Base-by-base conservation (phyloP, 176 grass and related monocot genomes). In the Oryza glumipatula region DNA sequence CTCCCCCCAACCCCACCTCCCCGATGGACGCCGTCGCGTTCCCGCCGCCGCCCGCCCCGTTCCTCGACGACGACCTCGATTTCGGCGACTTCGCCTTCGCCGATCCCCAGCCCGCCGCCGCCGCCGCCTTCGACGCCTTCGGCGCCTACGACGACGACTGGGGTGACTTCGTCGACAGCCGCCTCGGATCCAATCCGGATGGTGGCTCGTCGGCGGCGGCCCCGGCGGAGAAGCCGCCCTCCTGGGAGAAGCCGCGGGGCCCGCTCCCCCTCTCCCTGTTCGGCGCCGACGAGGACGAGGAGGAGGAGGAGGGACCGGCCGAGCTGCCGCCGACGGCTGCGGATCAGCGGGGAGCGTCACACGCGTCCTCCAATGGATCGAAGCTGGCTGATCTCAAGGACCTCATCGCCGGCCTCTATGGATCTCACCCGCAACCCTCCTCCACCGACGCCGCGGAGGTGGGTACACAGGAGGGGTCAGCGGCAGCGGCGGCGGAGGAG, bases 141-240 rank as follows among this genome's bases (percentile, higher is more conserved):
- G 84, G 69, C 7, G 89, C 84, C 26, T 87, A 87, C 84, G 90
- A 88, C 48, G 86, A 88, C 78, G 82, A 91, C 68, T 91, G 90
- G 86, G 78, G 90, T n/a, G 90, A 91, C 39, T 91, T 91, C 60
- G 82, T 91, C 26, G 76, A 72, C 1, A 58, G 89, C 77, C 45
- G 45, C 17, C 71, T 82, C 86, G 90, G 67, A 82, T 82, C 82
- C 73, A 39, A 48, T 77, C 41, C 74, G 14, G 46, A 16, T 9
- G 52, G 33, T 21, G 54, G 2, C 5, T 69, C 84, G 2, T 26
- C 83, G 7, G 22, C 38, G 12, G 49, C 49, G 4, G 13, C 48
- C 14, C 70, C 76, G 46, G 56, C 60, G 47, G 73, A 17, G 5
- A 54, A 60, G 15, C 0, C 87, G 6, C 33, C 70, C 21, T 13